A percentile compares a stretch with the other conserved stretches of the same genome.
phyloP scores from a whole-genome alignment of 371 early-diverging fungal species.

The Circinella umbellata region DNA sequence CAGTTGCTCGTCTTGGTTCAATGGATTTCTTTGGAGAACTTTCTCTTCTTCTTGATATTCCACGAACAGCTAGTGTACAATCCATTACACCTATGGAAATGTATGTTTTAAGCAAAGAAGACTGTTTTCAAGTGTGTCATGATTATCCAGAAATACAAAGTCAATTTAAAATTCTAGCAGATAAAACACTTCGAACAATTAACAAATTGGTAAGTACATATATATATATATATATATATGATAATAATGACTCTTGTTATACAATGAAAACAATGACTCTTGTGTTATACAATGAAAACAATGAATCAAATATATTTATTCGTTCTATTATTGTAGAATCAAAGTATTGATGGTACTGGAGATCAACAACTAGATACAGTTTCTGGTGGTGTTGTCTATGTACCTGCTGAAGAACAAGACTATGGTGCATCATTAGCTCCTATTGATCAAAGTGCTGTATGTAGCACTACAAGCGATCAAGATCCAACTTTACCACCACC shows the following conservation, averaged over 20 bases:
- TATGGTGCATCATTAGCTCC: constrained; percentile 16
- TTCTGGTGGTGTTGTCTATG: constrained; percentile 6
- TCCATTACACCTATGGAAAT: constrained; percentile 63
- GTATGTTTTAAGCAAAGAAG: constrained; percentile 53
- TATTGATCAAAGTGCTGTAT: constrained; percentile 36
- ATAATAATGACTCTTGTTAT: neutral
- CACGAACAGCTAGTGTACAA: constrained; percentile 78
- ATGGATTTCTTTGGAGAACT: constrained; percentile 82
- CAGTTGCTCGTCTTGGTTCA: constrained; percentile 37
- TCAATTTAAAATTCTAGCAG: constrained; percentile 36
- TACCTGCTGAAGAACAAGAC: constrained; percentile 16
- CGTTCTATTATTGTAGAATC: neutral
- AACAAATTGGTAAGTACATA: neutral
- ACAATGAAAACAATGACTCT: neutral
- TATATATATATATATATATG: no score
- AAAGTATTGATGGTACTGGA: neutral
- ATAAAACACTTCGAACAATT: constrained; percentile 14
- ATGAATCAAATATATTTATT: no score
- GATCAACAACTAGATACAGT: constrained; percentile 5
- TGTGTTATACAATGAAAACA: no score
- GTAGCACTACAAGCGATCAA: constrained; percentile 50
- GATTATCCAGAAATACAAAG: constrained; percentile 43
- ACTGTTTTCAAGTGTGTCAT: constrained; percentile 50
- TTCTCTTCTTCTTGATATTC: constrained; percentile 77
- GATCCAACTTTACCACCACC: constrained; percentile 44